A percentile compares a stretch with the other conserved stretches of the same genome.
These are phyloP conservation scores for Psilocybe sp. DNA, from an alignment of 768 basidiomycete genomes.

Conservation along the genomic window DNA sequence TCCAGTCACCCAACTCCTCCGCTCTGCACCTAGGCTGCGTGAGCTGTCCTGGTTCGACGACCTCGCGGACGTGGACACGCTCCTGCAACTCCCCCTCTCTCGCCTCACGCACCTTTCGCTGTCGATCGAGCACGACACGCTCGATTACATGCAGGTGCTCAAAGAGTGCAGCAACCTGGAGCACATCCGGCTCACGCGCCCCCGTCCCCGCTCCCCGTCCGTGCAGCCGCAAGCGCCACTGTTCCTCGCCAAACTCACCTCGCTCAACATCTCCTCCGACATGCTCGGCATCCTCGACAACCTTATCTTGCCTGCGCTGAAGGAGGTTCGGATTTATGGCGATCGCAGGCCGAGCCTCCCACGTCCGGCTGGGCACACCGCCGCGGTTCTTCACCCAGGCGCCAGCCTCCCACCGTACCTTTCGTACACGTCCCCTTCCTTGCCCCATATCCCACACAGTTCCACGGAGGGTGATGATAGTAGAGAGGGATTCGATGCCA, in stretches of 20 bases:
- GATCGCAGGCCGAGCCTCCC: constrained; percentile 15
- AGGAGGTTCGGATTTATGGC: constrained; percentile 27
- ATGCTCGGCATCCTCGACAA: constrained; percentile 27
- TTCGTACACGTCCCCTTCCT: not conserved
- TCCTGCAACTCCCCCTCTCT: constrained; percentile 26
- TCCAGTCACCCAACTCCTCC: constrained; percentile 26
- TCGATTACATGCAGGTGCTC: constrained; percentile 29
- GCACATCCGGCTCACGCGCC: constrained; percentile 29
- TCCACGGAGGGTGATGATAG: not conserved
- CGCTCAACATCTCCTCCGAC: constrained; percentile 29
- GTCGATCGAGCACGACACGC: constrained; percentile 27
- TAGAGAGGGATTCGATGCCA: constrained; percentile 20
- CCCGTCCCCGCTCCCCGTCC: constrained; percentile 18
- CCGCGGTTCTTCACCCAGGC: constrained; percentile 1
- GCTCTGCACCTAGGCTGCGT: constrained; percentile 23
- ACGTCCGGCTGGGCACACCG: constrained; percentile 6
- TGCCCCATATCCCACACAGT: not conserved
- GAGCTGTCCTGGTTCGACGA: constrained; percentile 33
- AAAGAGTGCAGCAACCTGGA: constrained; percentile 30
- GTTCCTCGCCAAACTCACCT: constrained; percentile 26
- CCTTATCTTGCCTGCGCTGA: constrained; percentile 27
- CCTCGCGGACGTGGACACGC: constrained; percentile 26
- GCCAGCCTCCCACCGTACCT: constrained; percentile 7
- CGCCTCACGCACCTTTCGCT: constrained; percentile 27
- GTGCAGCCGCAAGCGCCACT: constrained; percentile 20